Evolutionary conservation across 805 yeast species (phyloP).

Genomic region (Danielozyma ontarioensis): DNA sequence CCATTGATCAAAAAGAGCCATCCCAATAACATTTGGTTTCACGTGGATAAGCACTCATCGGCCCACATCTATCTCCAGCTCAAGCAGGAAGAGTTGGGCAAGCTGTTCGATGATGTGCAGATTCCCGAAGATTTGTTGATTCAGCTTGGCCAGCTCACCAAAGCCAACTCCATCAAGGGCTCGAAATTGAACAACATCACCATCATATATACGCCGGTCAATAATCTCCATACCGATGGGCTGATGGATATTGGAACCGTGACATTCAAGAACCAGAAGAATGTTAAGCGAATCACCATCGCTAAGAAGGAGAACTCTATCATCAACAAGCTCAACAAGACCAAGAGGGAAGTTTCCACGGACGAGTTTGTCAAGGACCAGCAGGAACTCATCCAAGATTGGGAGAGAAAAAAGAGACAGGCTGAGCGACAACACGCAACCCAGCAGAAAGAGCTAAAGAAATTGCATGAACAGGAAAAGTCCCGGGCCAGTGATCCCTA

Average conservation of each 20-base stretch:
- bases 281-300: conserved; percentile 49
- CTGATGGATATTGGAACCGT: conserved; percentile 80
- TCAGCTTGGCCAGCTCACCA: conserved; percentile 63
- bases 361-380: conserved; percentile 37
- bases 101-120: conserved; percentile 33
- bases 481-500: conserved; percentile 26
- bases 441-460: conserved; percentile 28
- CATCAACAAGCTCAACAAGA: conserved; percentile 59
- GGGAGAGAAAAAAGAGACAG: conserved; percentile 36
- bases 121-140: conserved; percentile 42
- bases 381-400: conserved; percentile 21
- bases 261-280: conserved; percentile 56
- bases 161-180: conserved; percentile 73
- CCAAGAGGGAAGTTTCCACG: conserved; percentile 51
- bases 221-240: conserved; percentile 59
- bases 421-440: conserved; percentile 26
- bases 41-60: conserved; percentile 69
- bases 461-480: conserved; percentile 34
- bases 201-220: conserved; percentile 70
- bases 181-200: conserved; percentile 64
- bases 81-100: conserved; percentile 39
- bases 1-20: conserved; percentile 54
- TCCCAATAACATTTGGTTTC: conserved; percentile 73
- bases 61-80: conserved; percentile 72
- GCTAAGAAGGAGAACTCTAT: conserved; percentile 53